Conservation (phyloP, 148 eudicot genomes). For the Nyssa sinensis region DNA sequence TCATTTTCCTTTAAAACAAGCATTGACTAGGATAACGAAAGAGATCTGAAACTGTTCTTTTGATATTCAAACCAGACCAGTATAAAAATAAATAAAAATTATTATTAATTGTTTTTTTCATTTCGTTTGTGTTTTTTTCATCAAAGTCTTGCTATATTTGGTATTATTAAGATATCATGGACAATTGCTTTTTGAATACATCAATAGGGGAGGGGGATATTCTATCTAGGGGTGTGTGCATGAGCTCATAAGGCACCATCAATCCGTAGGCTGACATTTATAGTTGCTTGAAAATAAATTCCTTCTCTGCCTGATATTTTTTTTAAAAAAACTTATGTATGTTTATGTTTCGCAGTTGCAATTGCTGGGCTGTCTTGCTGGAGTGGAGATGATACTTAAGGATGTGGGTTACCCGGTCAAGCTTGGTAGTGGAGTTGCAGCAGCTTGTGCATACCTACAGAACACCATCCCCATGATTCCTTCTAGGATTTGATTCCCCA, state of each 20-base stretch:
- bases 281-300: neutral
- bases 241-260: neutral
- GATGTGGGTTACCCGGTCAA: slow-evolving; percentile 95
- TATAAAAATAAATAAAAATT: too few relatives aligned
- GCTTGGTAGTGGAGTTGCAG: slow-evolving; percentile 93
- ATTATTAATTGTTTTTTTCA: too few relatives aligned
- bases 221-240: too few relatives aligned
- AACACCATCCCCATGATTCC: slow-evolving; percentile 79
- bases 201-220: too few relatives aligned
- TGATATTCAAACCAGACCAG: too few relatives aligned
- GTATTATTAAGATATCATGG: too few relatives aligned
- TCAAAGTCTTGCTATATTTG: too few relatives aligned
- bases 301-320: neutral
- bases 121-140: too few relatives aligned
- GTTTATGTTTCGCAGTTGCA: slow-evolving; percentile 59
- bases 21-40: too few relatives aligned
- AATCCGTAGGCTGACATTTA: neutral
- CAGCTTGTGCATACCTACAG: slow-evolving; percentile 77
- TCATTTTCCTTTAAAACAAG: too few relatives aligned
- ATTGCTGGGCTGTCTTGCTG: slow-evolving; percentile 92
- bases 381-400: slow-evolving; percentile 97
- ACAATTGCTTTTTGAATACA: too few relatives aligned
- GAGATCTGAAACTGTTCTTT: too few relatives aligned
- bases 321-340: neutral
- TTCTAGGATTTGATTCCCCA: slow-evolving; percentile 72